Evolutionary conservation across 2,329 filamentous ascomycete species (phyloP).

Genomic region (Colletotrichum lentis): DNA sequence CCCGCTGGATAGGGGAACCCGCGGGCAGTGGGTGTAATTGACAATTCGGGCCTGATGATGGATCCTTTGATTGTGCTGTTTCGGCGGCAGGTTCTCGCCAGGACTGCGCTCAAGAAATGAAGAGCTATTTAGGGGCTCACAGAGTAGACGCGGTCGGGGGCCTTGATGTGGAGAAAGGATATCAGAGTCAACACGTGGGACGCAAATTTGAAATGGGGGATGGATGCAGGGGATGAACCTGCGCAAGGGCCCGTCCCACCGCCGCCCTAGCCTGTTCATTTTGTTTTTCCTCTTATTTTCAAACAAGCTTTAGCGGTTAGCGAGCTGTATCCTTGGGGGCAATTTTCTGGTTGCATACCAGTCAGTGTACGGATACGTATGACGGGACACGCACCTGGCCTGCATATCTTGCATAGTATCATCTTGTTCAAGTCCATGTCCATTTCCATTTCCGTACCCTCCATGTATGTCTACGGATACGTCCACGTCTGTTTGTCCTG

Average conservation of each 20-base stretch:
- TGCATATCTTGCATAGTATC: too few relatives aligned
- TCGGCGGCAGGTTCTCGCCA: neutral
- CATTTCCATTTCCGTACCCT: too few relatives aligned
- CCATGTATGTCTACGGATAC: too few relatives aligned
- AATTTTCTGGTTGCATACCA: neutral
- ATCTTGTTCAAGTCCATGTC: neutral
- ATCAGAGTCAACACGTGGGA: constrained; percentile 24
- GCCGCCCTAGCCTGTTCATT: neutral
- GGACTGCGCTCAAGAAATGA: neutral
- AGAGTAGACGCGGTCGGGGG: too few relatives aligned
- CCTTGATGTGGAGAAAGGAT: constrained; percentile 15
- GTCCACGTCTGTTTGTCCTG: neutral
- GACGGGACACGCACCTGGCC: too few relatives aligned
- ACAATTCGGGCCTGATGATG: constrained; percentile 5
- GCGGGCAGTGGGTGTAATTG: neutral
- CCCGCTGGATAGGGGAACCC: neutral
- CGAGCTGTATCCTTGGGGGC: too few relatives aligned
- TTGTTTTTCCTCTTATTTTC: neutral
- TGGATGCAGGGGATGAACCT: constrained; percentile 11
- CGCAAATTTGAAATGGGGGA: neutral
- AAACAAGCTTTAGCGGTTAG: too few relatives aligned
- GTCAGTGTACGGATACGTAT: too few relatives aligned
- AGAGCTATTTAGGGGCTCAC: neutral
- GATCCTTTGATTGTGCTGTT: constrained; percentile 4
- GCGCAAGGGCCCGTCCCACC: constrained; percentile 12